Evolutionary conservation across 495 filamentous ascomycete species (phyloP).

Genomic region (Lophiostoma macrostomum): DNA sequence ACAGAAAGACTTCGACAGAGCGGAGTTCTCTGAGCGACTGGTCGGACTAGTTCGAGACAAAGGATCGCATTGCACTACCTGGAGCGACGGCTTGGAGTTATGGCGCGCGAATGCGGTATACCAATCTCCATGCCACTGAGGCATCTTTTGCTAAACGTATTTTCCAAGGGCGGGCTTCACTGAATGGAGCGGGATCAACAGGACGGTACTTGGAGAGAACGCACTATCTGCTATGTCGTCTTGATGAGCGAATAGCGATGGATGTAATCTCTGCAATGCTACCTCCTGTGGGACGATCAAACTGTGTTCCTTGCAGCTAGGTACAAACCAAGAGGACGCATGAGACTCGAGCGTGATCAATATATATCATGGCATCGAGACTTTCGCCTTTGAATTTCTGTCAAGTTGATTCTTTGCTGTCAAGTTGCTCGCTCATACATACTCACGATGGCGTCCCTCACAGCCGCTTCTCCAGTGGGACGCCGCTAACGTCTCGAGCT

Average conservation of each 20-base stretch:
- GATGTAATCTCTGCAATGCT: slow-evolving; percentile 24
- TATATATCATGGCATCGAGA: slow-evolving; percentile 31
- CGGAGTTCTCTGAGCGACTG: slow-evolving; percentile 30
- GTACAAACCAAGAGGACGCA: slow-evolving; percentile 18
- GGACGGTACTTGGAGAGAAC: slow-evolving; percentile 12
- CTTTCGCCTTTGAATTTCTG: slow-evolving; percentile 15
- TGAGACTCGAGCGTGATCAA: slow-evolving; percentile 30
- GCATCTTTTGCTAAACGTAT: slow-evolving; percentile 19
- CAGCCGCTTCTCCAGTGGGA: no score
- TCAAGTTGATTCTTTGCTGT: slow-evolving; percentile 3
- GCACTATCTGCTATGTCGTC: slow-evolving; percentile 26
- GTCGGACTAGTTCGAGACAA: slow-evolving; percentile 6
- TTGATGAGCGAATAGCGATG: slow-evolving; percentile 29
- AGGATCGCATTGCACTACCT: slow-evolving; percentile 18
- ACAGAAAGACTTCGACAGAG: slow-evolving; percentile 26
- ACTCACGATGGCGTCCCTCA: not conserved
- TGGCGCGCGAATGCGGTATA: slow-evolving; percentile 26
- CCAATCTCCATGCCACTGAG: slow-evolving; percentile 17
- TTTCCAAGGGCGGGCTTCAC: slow-evolving; percentile 5
- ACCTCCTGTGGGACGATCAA: not conserved
- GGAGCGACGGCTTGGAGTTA: slow-evolving; percentile 17
- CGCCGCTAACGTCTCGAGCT: no score
- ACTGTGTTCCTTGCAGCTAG: slow-evolving; percentile 3
- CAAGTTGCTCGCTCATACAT: no score
- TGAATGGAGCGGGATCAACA: not conserved